These are phyloP conservation scores for Coemansia sp. DNA, from an alignment of 192 early-diverging fungal species.

Conservation along the genomic window DNA sequence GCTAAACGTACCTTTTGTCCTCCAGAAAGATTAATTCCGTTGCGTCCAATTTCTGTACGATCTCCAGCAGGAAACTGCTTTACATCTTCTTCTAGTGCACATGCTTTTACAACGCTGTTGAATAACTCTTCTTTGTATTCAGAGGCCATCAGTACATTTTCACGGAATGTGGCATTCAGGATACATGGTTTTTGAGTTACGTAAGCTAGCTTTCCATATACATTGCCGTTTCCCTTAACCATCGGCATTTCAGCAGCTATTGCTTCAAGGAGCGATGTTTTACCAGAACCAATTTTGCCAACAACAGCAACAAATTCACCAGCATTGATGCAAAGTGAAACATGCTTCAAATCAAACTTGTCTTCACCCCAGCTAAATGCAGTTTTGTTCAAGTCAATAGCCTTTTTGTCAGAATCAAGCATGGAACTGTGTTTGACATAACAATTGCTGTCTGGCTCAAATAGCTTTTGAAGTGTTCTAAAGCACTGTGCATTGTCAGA, in stretches of 20 bases:
- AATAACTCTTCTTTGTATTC: slow-evolving; percentile 24
- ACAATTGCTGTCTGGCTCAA: slow-evolving; percentile 8
- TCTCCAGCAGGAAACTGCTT: slow-evolving; percentile 33
- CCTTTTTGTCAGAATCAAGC: background rate
- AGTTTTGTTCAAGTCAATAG: slow-evolving; percentile 7
- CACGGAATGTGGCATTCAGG: slow-evolving; percentile 46
- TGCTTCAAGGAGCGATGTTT: slow-evolving; percentile 59
- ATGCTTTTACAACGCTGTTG: slow-evolving; percentile 25
- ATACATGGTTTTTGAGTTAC: slow-evolving; percentile 47
- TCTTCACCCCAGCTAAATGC: slow-evolving; percentile 34
- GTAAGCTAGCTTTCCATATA: slow-evolving; percentile 61
- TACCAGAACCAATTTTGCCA: too few relatives aligned
- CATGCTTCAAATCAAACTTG: slow-evolving; percentile 18
- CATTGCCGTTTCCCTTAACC: slow-evolving; percentile 60
- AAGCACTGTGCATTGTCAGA: background rate
- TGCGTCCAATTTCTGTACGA: slow-evolving; percentile 59
- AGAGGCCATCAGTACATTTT: slow-evolving; percentile 40
- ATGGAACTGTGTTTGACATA: background rate
- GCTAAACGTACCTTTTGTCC: slow-evolving; percentile 67
- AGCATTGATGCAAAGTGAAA: slow-evolving; percentile 10
- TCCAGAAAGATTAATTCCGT: slow-evolving; percentile 61
- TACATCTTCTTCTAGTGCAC: slow-evolving; percentile 34
- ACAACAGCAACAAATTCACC: slow-evolving; percentile 50
- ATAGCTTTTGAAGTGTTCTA: slow-evolving; percentile 3
- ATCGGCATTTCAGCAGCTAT: slow-evolving; percentile 79